Percentiles rank a stretch among this genome's conserved stretches.
These are phyloP conservation scores for Colletotrichum theobromicola DNA, from an alignment of 2,329 filamentous ascomycete species.

Conservation along the genomic window DNA sequence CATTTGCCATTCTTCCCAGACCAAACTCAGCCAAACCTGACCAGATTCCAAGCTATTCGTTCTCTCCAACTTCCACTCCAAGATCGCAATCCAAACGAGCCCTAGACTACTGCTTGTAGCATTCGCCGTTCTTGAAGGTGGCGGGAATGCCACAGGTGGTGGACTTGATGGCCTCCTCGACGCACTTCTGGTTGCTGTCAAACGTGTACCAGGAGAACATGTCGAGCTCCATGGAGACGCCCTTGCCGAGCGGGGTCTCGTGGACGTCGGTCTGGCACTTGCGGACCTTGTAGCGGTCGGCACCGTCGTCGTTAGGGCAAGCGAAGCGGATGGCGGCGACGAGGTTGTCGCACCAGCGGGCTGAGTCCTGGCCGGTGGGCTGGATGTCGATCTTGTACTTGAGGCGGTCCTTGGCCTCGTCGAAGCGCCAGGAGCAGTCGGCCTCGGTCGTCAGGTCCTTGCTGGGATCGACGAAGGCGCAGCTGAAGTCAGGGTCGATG, in stretches of 20 bases:
- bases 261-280: not conserved
- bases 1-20: not conserved
- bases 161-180: not conserved
- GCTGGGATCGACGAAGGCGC: not conserved
- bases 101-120: not conserved
- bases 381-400: constrained; percentile 1
- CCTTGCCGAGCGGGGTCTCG: not conserved
- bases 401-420: not conserved
- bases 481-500: not conserved
- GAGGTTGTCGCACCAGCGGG: not conserved
- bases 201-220: not conserved
- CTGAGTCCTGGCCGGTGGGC: not conserved
- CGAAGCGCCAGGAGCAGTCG: not conserved
- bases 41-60: not conserved
- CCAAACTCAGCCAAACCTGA: not conserved
- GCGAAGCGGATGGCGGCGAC: not conserved
- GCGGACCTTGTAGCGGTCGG: not conserved
- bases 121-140: not conserved
- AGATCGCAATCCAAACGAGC: not conserved
- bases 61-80: not conserved
- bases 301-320: not conserved
- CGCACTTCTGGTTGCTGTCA: not conserved
- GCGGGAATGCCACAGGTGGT: not conserved
- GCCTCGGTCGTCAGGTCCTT: not conserved
- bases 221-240: not conserved